These are phyloP conservation scores for Vigna hirtella DNA, from an alignment of 306 rosid species.

Conservation along the genomic window DNA sequence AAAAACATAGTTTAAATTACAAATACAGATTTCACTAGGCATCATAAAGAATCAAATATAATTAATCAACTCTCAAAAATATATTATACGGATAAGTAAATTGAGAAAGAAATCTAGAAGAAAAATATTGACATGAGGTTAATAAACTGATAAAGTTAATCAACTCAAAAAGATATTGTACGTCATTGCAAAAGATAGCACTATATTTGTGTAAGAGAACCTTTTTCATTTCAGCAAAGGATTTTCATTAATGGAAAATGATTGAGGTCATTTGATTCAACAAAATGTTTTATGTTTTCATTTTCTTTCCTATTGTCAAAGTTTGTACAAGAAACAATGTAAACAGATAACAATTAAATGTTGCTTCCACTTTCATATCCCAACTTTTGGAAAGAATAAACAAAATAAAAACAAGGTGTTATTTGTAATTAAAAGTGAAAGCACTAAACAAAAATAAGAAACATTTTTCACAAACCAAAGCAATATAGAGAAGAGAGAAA, in stretches of 20 bases:
- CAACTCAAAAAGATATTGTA: background rate
- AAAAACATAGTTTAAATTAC: conserved; percentile 32
- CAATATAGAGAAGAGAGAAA: conserved; percentile 38
- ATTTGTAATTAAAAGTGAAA: background rate
- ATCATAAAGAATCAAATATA: background rate
- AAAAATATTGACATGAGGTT: conserved; percentile 13
- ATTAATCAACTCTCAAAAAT: no score
- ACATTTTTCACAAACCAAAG: conserved; percentile 7
- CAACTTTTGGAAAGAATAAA: background rate
- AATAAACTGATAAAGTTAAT: background rate
- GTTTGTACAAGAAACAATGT: background rate
- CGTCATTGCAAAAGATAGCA: background rate
- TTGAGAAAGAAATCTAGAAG: conserved; percentile 34
- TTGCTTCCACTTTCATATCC: background rate
- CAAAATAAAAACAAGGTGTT: background rate
- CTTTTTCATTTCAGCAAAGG: background rate
- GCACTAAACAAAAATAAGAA: background rate
- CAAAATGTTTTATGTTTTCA: background rate
- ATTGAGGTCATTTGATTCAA: background rate
- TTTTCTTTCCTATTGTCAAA: background rate
- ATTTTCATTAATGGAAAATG: conserved; percentile 5
- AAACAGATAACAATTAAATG: background rate
- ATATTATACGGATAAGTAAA: background rate
- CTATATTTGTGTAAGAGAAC: conserved; percentile 2
- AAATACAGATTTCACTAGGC: conserved; percentile 21